Evolutionary conservation across 768 basidiomycete genomes (phyloP).

Genomic region (Tephrocybe sp.): DNA sequence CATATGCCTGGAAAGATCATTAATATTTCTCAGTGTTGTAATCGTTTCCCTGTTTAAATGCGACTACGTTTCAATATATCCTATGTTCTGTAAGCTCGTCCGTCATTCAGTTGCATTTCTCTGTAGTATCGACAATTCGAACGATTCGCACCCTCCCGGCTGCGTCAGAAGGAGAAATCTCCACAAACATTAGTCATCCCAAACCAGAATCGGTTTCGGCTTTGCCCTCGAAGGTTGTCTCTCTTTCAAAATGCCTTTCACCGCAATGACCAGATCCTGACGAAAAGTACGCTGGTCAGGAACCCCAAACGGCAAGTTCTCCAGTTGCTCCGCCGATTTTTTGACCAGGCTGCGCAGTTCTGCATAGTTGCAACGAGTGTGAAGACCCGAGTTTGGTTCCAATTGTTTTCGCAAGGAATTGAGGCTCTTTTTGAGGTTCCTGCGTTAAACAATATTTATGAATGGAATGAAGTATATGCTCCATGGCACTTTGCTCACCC

Average conservation of each 20-base stretch:
- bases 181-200: no score
- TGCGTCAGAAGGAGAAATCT: no score
- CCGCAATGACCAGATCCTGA: constrained; percentile 25
- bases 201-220: constrained; percentile 17
- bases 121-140: no score
- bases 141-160: no score
- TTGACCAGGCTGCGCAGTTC: constrained; percentile 24
- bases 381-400: constrained; percentile 26
- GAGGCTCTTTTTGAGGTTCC: constrained; percentile 7
- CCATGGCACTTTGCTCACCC: constrained; percentile 25
- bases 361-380: constrained; percentile 20
- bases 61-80: no score
- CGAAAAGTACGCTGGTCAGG: constrained; percentile 15
- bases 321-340: constrained; percentile 26
- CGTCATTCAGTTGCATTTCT: no score
- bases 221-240: constrained; percentile 11
- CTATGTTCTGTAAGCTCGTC: no score
- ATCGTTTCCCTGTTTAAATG: no score
- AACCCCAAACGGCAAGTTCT: constrained; percentile 17
- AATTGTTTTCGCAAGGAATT: constrained; percentile 19
- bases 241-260: constrained; percentile 29
- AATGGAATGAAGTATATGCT: not conserved
- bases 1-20: no score
- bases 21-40: no score
- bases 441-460: not conserved